Base-by-base conservation (phyloP, 495 filamentous ascomycete species). In the Penicillium bovifimosum region DNA sequence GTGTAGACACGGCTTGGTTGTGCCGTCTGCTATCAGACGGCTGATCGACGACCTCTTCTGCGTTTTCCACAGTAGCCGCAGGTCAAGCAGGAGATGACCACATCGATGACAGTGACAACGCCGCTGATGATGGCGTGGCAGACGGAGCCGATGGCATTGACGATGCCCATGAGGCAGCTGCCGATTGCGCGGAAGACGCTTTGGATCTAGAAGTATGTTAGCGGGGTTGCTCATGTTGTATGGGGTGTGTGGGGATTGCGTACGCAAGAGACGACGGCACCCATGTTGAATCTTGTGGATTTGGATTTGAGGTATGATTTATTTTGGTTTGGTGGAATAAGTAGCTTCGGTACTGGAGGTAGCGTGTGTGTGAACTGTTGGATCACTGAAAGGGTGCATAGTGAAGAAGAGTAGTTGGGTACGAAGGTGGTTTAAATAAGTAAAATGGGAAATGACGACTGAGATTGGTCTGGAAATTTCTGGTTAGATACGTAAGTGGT, bases 241-340 rank as follows among this genome's bases (percentile, higher is more conserved):
- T 40, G 18, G 43, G 54, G 41, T 43, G 28, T 42, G 41, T 45
- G 33, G 32, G 16, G 50, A 36, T 47, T 17, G 51, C 90, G 59
- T 91, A 97, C 92, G 62, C 92, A 96, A 71, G 90, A 96, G 53
- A 95, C 80, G 68, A 96, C 88, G 74, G 88, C 91, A 75, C 92
- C 92, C 92, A 97, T 97, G 65, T 74, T 88, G 77, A 58, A 4
- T 24, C 16, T 43, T 42, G 42, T 40, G 24, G 35, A 26, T 14
- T 40, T 28, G 9, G 32, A 24, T 40, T 24, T 24, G 20, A 24
- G 14, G 9, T 47, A 36, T 42, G 42, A 34, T 51, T 49, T 47
- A 41, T 29, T 58, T 65, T 5, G 63, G 57, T 34, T 61, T 63
- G 10, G 60, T 63, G n/a, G 52, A 52, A 17, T 54, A 40, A 28